Conservation (phyloP, 2,329 filamentous ascomycete species). For the Dothidotthia symphoricarpi region DNA sequence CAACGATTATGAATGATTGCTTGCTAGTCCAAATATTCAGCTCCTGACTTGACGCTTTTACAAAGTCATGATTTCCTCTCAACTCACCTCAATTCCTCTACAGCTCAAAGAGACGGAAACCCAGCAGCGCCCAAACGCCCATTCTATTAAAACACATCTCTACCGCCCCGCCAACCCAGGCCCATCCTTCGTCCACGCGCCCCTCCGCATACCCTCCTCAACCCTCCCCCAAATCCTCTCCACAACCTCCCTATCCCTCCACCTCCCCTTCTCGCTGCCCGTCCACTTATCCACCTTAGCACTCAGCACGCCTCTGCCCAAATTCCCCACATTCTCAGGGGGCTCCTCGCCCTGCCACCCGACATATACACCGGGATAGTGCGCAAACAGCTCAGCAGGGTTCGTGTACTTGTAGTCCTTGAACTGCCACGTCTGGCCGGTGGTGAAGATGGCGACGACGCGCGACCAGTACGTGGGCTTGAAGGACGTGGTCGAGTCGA, state of each 20-base stretch:
- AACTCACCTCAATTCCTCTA: no score
- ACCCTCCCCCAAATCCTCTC: constrained; percentile 90
- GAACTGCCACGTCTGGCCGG: constrained; percentile 97
- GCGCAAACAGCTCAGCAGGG: constrained; percentile 82
- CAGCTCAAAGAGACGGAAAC: no score
- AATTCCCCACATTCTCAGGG: constrained; percentile 74
- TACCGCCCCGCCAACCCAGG: constrained; percentile 46
- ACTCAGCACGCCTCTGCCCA: constrained; percentile 80
- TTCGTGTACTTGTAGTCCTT: constrained; percentile 96
- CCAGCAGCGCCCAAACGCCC: no score
- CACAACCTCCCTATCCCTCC: constrained; percentile 88
- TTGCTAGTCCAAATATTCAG: no score
- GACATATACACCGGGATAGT: constrained; percentile 83
- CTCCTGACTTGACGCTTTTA: no score
- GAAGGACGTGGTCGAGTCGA: constrained; percentile 90
- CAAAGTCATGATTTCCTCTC: no score
- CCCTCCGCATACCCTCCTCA: constrained; percentile 80
- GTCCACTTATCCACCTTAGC: constrained; percentile 83
- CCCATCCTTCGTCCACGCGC: constrained; percentile 76
- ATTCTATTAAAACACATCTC: no score
- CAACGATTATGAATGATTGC: no score
- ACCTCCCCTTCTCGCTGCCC: constrained; percentile 54
- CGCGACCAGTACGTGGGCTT: constrained; percentile 97
- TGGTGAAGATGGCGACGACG: constrained; percentile 95
- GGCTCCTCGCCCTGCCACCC: constrained; percentile 84